Percentiles rank a stretch among this genome's conserved stretches.
phyloP scores from a whole-genome alignment of 257 asterid species.

The Lantana camara region DNA sequence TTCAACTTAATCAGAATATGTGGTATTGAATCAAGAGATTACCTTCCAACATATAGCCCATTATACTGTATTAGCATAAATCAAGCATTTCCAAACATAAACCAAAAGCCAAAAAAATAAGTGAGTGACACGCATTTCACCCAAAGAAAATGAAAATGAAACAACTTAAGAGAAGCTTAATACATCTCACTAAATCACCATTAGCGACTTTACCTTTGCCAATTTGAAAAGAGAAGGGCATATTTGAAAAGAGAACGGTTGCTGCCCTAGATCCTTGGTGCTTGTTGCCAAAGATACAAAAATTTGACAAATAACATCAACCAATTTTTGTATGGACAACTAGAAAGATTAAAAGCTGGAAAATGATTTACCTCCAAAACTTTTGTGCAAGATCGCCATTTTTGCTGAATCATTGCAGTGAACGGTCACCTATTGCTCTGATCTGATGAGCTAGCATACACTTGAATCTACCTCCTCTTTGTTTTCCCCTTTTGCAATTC shows the following conservation, averaged over 20 bases:
- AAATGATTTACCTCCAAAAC: constrained; percentile 79
- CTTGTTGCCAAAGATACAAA: constrained; percentile 40
- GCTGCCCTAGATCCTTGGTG: constrained; percentile 96
- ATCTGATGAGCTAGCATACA: constrained; percentile 26
- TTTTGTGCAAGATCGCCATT: constrained; percentile 63
- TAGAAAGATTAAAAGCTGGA: background rate
- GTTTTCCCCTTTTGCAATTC: background rate
- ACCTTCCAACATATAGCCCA: background rate
- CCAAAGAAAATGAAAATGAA: background rate
- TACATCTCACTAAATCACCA: constrained; percentile 47
- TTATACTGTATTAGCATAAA: background rate
- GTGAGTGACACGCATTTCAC: background rate
- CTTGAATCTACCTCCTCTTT: background rate
- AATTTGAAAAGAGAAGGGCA: too few relatives aligned
- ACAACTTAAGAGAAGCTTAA: background rate
- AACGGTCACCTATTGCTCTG: constrained; percentile 86
- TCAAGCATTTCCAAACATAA: background rate
- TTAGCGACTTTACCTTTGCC: constrained; percentile 85
- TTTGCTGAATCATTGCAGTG: constrained; percentile 98
- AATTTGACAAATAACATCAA: constrained; percentile 9
- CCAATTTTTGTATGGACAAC: background rate
- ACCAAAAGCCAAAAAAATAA: background rate
- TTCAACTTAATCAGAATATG: too few relatives aligned
- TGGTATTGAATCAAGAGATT: background rate
- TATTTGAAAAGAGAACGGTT: constrained; percentile 88